Evolutionary conservation across 208 protist species (phyloP).

Genomic region (Acanthamoeba culbertsoni): DNA sequence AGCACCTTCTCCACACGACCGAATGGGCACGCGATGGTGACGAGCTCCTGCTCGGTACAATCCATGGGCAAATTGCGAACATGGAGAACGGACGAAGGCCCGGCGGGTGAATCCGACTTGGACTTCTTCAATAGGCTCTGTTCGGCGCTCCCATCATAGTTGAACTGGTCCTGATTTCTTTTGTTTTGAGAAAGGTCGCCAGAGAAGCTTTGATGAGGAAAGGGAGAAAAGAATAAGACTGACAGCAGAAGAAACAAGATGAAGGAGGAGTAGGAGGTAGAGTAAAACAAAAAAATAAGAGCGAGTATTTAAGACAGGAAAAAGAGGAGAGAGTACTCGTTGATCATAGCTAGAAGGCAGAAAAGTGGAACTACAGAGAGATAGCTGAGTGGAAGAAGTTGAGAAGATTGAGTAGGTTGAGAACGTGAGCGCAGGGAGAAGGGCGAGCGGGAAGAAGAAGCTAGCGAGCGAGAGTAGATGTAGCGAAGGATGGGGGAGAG

Average conservation of each 20-base stretch:
- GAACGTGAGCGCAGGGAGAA: too few species aligned
- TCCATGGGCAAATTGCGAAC: conserved; percentile 66
- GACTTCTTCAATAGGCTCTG: conserved; percentile 63
- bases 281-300: neutral
- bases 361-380: too few species aligned
- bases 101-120: conserved; percentile 19
- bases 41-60: conserved; percentile 64
- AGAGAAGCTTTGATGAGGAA: conserved; percentile 37
- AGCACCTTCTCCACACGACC: conserved; percentile 61
- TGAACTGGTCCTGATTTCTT: conserved; percentile 63
- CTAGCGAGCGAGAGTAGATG: too few species aligned
- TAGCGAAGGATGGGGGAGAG: too few species aligned
- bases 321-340: neutral
- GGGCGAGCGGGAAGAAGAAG: too few species aligned
- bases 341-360: neutral
- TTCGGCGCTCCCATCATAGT: conserved; percentile 59
- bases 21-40: conserved; percentile 60
- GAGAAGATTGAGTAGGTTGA: too few species aligned
- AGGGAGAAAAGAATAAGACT: neutral
- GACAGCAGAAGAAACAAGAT: neutral
- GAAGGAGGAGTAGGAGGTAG: neutral
- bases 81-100: conserved; percentile 66
- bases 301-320: neutral
- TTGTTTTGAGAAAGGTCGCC: conserved; percentile 31
- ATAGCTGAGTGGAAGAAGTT: too few species aligned